Percentiles rank a stretch among this genome's conserved stretches.
Conservation (phyloP, 345 rosid species). For the Citrus maxima region DNA sequence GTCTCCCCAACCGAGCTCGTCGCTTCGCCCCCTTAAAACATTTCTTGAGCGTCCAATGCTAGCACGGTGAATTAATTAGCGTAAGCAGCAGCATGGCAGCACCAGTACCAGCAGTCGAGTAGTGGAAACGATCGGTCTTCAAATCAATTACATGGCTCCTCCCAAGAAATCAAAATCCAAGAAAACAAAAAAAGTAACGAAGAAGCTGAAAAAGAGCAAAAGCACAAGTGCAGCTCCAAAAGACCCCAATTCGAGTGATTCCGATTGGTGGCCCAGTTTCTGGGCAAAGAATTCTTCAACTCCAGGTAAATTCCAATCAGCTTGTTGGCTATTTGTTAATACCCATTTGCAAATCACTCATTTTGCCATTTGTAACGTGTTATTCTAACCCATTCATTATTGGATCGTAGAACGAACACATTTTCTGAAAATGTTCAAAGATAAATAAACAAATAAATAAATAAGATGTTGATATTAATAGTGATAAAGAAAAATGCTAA, state of each 20-base stretch:
- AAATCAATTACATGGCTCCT: constrained; percentile 41
- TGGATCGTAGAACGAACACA: background rate
- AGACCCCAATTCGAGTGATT: constrained; percentile 67
- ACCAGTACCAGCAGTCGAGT: too few species aligned
- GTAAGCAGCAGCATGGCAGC: too few species aligned
- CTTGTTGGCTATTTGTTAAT: background rate
- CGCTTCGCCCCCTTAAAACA: too few species aligned
- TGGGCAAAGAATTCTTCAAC: constrained; percentile 66
- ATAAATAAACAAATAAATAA: background rate
- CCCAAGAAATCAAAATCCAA: constrained; percentile 47
- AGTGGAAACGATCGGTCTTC: background rate
- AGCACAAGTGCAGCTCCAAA: constrained; percentile 37
- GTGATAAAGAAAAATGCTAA: background rate
- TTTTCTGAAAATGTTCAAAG: background rate
- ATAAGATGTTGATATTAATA: background rate
- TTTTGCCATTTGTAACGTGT: background rate
- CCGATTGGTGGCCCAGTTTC: constrained; percentile 95
- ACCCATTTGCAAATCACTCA: background rate
- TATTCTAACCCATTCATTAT: background rate
- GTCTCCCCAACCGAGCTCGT: background rate
- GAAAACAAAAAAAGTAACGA: constrained; percentile 44
- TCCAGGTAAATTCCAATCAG: constrained; percentile 38
- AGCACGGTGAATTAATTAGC: too few species aligned
- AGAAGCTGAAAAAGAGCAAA: constrained; percentile 63
- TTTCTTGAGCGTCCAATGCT: too few species aligned